Base-by-base conservation (phyloP, 257 asterid species). In the Petunia secreta region DNA sequence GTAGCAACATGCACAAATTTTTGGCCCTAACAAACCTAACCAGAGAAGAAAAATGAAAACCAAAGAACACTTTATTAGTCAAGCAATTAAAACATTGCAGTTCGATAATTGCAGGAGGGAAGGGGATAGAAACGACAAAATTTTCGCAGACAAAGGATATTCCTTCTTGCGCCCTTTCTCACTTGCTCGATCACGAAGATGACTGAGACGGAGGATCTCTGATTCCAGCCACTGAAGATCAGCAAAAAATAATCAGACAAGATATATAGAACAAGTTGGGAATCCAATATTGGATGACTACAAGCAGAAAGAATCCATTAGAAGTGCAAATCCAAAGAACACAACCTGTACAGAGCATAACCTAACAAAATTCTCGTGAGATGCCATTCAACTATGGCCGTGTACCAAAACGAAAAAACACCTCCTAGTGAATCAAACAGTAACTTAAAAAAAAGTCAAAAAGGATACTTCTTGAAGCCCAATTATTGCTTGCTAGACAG, bases 151-250 rank as follows among this genome's bases (percentile, higher is more conserved):
- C 44, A 86, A 93, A 96, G 98, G 99, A 96, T 94, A 96, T 96
- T 94, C 98, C 76, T 96, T 96, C 82, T 93, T 89, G 66, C 91
- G 99, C 83, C 99, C 99, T 86, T 88, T 81, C 84, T 94, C 99
- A 83, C 99, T 96, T 67, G 99, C 99, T 41, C 99, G 91, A 85
- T 96, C 99, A 86, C 99, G 92, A 83, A 96, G 98, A 91, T 96
- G 98, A 85, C 92, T 87, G 79, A 96, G 93, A 87, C 99, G 92
- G 87, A 85, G 67, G 71, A 83, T 81, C 89, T 96, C 98, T 69
- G 98, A 84, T 85, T 96, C 99, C 90, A 96, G 89, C 99, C 98
- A 96, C 99, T 96, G 97, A 85, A 85, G 53, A 48, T 59, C 76
- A 86, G 77, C 62, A 50, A 48, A 50, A 71, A 25, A 71, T 60